phyloP scores from a whole-genome alignment of 2,329 filamentous ascomycete species.

The Microsporum canis region DNA sequence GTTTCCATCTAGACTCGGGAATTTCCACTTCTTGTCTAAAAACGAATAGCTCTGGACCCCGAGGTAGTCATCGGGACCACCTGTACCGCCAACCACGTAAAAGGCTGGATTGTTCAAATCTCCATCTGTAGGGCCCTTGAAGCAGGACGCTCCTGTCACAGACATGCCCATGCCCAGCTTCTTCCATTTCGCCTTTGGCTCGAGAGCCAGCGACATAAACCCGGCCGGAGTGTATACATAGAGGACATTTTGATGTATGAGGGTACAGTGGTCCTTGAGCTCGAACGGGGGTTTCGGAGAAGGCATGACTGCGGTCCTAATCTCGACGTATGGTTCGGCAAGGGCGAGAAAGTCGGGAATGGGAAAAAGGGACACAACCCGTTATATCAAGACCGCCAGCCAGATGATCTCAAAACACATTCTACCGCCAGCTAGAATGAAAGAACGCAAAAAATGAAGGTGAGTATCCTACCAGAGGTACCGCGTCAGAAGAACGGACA shows the following conservation, averaged over 20 bases:
- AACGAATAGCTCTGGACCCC: constrained; percentile 64
- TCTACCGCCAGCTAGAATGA: neutral
- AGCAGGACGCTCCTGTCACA: constrained; percentile 66
- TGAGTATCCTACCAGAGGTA: constrained; percentile 2
- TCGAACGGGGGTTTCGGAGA: constrained; percentile 58
- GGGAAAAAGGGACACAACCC: neutral
- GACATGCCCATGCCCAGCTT: constrained; percentile 52
- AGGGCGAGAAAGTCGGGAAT: neutral
- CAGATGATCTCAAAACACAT: neutral
- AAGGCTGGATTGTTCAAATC: constrained; percentile 52
- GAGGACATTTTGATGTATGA: constrained; percentile 67
- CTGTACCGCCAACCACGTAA: constrained; percentile 71
- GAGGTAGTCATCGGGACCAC: constrained; percentile 45
- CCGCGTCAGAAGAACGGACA: neutral
- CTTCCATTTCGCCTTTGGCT: constrained; percentile 61
- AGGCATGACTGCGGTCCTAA: constrained; percentile 45
- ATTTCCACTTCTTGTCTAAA: constrained; percentile 42
- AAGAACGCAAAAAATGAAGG: neutral
- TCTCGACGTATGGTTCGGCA: neutral
- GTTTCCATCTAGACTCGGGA: constrained; percentile 27
- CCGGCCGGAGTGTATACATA: constrained; percentile 68
- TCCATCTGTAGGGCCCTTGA: constrained; percentile 52
- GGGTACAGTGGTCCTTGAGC: constrained; percentile 68
- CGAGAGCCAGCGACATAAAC: constrained; percentile 62
- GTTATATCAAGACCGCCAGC: neutral